A percentile compares a stretch with the other conserved stretches of the same genome.
Conservation (phyloP, 2,329 filamentous ascomycete genomes). For the Fusarium austroafricanum region DNA sequence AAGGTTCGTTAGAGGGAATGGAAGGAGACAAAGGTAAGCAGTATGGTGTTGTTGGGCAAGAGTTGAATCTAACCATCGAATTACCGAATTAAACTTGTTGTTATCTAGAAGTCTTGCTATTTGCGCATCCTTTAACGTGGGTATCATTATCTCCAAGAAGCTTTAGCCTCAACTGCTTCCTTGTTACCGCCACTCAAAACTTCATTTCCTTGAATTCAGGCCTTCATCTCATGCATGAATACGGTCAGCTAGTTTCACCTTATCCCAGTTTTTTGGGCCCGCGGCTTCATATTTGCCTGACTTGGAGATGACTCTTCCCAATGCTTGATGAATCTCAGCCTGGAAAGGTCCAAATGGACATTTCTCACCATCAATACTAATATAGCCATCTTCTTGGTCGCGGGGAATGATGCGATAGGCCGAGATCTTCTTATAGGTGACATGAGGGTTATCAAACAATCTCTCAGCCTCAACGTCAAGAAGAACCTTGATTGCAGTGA, state of each 20-base stretch:
- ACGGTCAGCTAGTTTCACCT: conserved; percentile 48
- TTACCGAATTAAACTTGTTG: conserved; percentile 4
- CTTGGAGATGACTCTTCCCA: conserved; percentile 88
- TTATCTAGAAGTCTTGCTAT: conserved; percentile 3
- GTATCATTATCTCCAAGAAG: conserved; percentile 42
- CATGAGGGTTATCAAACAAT: conserved; percentile 83
- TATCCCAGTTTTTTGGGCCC: conserved; percentile 65
- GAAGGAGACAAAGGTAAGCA: too few species aligned
- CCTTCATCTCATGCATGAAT: conserved; percentile 41
- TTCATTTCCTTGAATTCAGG: neutral
- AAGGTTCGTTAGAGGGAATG: neutral
- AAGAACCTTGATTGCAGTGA: conserved; percentile 76
- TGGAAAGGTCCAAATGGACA: conserved; percentile 92
- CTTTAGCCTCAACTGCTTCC: conserved; percentile 5
- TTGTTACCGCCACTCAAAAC: neutral
- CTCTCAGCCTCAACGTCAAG: conserved; percentile 76
- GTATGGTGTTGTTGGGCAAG: neutral
- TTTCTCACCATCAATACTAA: conserved; percentile 93
- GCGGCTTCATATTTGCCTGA: conserved; percentile 76
- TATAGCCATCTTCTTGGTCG: conserved; percentile 78
- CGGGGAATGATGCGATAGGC: conserved; percentile 87
- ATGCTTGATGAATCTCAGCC: conserved; percentile 83
- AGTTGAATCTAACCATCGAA: neutral
- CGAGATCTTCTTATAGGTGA: conserved; percentile 85
- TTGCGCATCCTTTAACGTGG: conserved; percentile 26